Evolutionary conservation across 768 basidiomycete genomes (phyloP), one percentile per base, ranked within the genome.

Genomic region (Hebeloma cylindrosporum): DNA sequence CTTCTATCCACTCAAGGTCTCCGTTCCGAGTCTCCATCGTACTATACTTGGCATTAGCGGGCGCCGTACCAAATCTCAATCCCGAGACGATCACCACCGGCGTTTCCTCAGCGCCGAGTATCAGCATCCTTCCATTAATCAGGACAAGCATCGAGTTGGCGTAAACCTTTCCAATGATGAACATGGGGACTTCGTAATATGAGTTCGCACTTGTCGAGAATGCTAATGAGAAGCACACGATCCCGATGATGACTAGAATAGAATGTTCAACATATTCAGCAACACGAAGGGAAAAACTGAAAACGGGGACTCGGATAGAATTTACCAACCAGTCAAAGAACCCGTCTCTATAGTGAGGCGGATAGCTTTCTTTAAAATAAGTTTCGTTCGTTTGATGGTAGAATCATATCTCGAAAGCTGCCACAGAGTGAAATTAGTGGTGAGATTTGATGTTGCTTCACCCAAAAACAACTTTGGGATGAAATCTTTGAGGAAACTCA

Each of bases 131-230:
- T 22, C 50, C 47, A 42, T 51, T 51, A 23, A 51, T 43, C 2
- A 40, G 35, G 13, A 45, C 50, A 45, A 51, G 43, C 41, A 51
- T 51, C 9, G 50, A 51, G 40, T 51, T 51, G 9, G 50, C 42
- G 29, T 51, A 51, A 6, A 51, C 22, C 40, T 51, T 51, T 9
- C 40, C 50, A 8, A 51, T 26, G 8, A 43, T 41, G 17, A 35
- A 35, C 17, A 47, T 32, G 35, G 34, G 35, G 5, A 45, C 35
- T 27, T 51, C 41, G 23, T 47, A 51, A 25, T 51, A 51, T 7
- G 40, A 27, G 7, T 45, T 41, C n/a, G 23, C 29, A 5, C 45
- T 42, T n/a, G 50, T 45, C 11, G 47, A 42, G 26, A 47, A 43
- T 6, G 45, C 34, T 5, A 51, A 21, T 20, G 35, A 23, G 5